Percentiles rank a stretch among this genome's conserved stretches.
phyloP scores from a whole-genome alignment of 176 grass and related monocot species.

The Musa acuminata region DNA sequence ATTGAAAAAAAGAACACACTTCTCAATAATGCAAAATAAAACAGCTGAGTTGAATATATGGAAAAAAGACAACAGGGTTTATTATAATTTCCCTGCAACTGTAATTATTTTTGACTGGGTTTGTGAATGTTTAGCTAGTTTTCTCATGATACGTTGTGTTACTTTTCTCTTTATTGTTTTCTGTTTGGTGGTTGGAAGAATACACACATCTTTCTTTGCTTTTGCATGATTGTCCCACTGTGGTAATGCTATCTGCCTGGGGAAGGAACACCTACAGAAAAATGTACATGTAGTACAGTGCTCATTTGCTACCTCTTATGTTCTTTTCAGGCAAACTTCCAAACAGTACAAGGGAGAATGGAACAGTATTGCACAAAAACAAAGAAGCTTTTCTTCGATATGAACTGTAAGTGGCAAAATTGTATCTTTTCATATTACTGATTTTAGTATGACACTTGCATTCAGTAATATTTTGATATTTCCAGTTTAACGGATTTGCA shows the following conservation, averaged over 20 bases:
- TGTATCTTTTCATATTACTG: conserved; percentile 24
- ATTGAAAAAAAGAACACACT: too few relatives aligned
- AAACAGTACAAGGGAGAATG: conserved; percentile 41
- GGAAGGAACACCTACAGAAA: background rate
- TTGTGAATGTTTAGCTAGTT: too few relatives aligned
- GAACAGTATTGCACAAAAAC: conserved; percentile 65
- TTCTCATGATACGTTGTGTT: too few relatives aligned
- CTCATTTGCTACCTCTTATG: conserved; percentile 19
- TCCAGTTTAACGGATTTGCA: conserved; percentile 98
- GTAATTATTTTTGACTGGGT: too few relatives aligned
- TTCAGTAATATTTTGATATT: conserved; percentile 23
- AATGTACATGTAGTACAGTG: background rate
- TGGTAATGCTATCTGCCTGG: background rate
- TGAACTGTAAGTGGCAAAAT: conserved; percentile 59
- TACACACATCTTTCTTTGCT: too few relatives aligned
- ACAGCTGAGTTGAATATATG: too few relatives aligned
- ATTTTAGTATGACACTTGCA: conserved; percentile 16
- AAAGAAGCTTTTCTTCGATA: conserved; percentile 95
- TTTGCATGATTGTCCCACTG: too few relatives aligned
- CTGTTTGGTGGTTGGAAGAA: too few relatives aligned
- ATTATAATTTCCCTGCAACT: too few relatives aligned
- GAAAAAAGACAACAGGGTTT: too few relatives aligned
- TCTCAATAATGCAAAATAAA: too few relatives aligned
- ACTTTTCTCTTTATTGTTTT: too few relatives aligned
- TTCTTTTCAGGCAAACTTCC: conserved; percentile 40